Conservation (phyloP, 2,329 filamentous ascomycete genomes). For the Chaetothyriales sp. region DNA sequence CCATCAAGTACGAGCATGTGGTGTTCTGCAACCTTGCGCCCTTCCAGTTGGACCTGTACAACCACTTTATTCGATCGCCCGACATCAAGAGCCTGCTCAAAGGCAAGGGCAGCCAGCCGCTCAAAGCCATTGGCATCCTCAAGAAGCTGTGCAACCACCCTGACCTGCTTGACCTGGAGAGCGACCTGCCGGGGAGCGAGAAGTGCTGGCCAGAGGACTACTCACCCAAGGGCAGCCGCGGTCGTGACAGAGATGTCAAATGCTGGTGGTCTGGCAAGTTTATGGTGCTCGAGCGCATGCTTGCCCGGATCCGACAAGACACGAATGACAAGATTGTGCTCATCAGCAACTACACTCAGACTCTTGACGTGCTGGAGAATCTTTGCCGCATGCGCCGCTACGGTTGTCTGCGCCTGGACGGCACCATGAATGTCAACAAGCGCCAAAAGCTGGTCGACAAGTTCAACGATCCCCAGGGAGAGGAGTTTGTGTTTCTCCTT, state of each 20-base stretch:
- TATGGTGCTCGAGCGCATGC: slow-evolving; percentile 95
- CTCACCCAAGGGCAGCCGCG: slow-evolving; percentile 70
- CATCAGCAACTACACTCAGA: slow-evolving; percentile 97
- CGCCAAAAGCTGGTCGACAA: slow-evolving; percentile 93
- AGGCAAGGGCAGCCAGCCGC: slow-evolving; percentile 85
- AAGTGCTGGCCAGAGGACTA: slow-evolving; percentile 70
- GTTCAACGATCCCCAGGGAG: slow-evolving; percentile 84
- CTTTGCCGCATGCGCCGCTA: slow-evolving; percentile 76
- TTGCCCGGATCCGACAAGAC: slow-evolving; percentile 83
- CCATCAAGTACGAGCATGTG: slow-evolving; percentile 97
- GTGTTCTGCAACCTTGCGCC: slow-evolving; percentile 92
- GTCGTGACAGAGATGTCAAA: slow-evolving; percentile 81
- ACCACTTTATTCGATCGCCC: slow-evolving; percentile 90
- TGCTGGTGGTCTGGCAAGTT: slow-evolving; percentile 97
- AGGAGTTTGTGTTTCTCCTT: slow-evolving; percentile 87
- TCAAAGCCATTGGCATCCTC: slow-evolving; percentile 90
- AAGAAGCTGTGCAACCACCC: slow-evolving; percentile 99
- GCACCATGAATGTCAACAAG: slow-evolving; percentile 96
- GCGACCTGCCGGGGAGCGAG: slow-evolving; percentile 79
- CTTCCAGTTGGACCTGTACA: slow-evolving; percentile 87
- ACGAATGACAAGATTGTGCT: slow-evolving; percentile 99
- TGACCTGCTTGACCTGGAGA: slow-evolving; percentile 68
- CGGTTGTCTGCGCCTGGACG: slow-evolving; percentile 76
- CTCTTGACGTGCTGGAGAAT: slow-evolving; percentile 82
- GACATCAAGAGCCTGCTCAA: slow-evolving; percentile 83